Percentiles rank a stretch among this genome's conserved stretches.
phyloP scores from a whole-genome alignment of 192 early-diverging fungal genomes.

The Rhizophagus clarus region DNA sequence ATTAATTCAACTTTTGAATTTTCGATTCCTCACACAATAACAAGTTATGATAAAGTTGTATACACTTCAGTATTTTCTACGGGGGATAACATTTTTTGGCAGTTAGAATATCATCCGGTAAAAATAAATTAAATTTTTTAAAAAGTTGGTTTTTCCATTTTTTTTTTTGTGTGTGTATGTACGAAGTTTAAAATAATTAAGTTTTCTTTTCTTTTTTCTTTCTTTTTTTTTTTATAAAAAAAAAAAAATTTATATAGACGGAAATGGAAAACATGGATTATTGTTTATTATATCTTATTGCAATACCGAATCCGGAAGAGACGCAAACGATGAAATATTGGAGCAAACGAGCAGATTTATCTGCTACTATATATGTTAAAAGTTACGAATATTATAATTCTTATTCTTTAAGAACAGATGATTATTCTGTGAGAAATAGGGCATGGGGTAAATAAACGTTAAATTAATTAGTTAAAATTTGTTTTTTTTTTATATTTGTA shows the following conservation, averaged over 20 bases:
- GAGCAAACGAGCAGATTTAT: neutral
- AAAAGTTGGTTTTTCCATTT: too few relatives aligned
- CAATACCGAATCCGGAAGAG: neutral
- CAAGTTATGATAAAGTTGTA: neutral
- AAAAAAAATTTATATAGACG: too few relatives aligned
- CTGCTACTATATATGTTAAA: neutral
- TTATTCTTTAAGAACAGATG: neutral
- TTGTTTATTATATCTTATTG: neutral
- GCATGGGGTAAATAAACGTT: too few relatives aligned
- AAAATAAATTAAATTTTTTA: too few relatives aligned
- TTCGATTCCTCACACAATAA: neutral
- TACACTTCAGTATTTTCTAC: neutral
- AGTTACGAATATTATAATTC: neutral
- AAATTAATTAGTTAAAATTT: too few relatives aligned
- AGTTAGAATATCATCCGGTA: neutral
- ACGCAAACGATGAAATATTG: neutral
- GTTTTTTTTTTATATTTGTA: too few relatives aligned
- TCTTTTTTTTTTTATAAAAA: neutral
- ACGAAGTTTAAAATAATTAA: too few relatives aligned
- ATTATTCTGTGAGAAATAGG: too few relatives aligned
- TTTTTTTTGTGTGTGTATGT: too few relatives aligned
- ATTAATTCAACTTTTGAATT: neutral
- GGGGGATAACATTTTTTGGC: neutral
- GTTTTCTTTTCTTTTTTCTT: too few relatives aligned
- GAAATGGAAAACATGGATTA: neutral